A percentile compares a stretch with the other conserved stretches of the same genome.
Conservation (phyloP, 2,329 filamentous ascomycete genomes). For the Cryphonectria radicalis region DNA sequence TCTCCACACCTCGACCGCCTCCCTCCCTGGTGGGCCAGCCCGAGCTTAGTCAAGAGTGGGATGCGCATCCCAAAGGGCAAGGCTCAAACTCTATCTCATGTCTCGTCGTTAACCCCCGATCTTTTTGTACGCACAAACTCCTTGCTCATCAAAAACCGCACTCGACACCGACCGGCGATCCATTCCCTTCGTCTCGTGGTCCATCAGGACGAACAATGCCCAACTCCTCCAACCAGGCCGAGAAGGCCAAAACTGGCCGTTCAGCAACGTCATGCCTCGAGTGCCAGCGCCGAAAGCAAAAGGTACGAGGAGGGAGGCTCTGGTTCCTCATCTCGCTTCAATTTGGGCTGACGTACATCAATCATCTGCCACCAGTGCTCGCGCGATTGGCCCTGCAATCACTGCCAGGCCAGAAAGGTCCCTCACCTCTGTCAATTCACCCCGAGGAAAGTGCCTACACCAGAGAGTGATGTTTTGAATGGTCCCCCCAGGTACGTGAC, state of each 20-base stretch:
- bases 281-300: constrained; percentile 56
- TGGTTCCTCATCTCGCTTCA: not conserved
- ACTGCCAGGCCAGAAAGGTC: constrained; percentile 51
- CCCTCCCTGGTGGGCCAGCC: not conserved
- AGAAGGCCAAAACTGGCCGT: constrained; percentile 27
- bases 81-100: not conserved
- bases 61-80: not conserved
- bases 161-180: not conserved
- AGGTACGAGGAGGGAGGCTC: constrained; percentile 38
- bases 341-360: constrained; percentile 15
- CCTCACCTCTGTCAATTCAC: constrained; percentile 53
- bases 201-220: constrained; percentile 9
- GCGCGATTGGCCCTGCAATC: constrained; percentile 55
- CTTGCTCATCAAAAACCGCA: not conserved
- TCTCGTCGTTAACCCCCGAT: not conserved
- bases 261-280: constrained; percentile 46
- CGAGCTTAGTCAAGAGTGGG: constrained; percentile 3
- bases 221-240: constrained; percentile 18
- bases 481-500: constrained; percentile 19
- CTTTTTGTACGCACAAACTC: not conserved
- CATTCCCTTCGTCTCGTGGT: not conserved
- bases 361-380: constrained; percentile 44
- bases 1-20: not conserved
- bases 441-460: constrained; percentile 37
- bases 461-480: constrained; percentile 25